Percentiles rank a stretch among this genome's conserved stretches.
Conservation (phyloP, 1,139 yeast species). For the Candida sp. region DNA sequence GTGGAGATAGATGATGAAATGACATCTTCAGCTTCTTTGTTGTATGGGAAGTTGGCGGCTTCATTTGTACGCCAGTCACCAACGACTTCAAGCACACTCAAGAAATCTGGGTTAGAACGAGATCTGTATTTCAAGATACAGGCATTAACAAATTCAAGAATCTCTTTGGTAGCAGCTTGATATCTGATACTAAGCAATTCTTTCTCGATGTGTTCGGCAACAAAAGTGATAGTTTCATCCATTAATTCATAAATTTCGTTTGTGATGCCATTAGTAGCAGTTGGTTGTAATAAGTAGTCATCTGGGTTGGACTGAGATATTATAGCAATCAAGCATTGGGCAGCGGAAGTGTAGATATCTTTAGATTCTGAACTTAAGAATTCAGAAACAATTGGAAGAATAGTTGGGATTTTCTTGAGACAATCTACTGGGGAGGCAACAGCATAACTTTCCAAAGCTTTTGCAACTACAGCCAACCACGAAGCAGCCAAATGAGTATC, state of each 20-base stretch:
- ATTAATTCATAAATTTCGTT: conserved; percentile 49
- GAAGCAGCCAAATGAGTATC: conserved; percentile 88
- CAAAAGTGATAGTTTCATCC: conserved; percentile 46
- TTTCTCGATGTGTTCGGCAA: conserved; percentile 50
- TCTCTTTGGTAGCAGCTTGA: conserved; percentile 73
- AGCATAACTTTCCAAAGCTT: conserved; percentile 73
- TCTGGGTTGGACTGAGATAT: conserved; percentile 65
- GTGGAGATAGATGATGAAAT: conserved; percentile 75
- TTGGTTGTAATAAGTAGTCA: conserved; percentile 50
- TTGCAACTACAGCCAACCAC: conserved; percentile 94
- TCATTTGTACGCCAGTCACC: conserved; percentile 88
- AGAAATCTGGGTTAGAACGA: conserved; percentile 71
- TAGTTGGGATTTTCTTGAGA: conserved; percentile 50
- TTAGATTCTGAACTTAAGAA: conserved; percentile 66
- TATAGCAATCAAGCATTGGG: conserved; percentile 84
- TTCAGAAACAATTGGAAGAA: conserved; percentile 54
- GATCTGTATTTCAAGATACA: conserved; percentile 61
- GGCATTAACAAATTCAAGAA: conserved; percentile 67
- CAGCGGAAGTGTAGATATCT: conserved; percentile 71
- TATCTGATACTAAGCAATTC: conserved; percentile 71
- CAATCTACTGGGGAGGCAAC: conserved; percentile 56
- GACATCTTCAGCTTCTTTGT: conserved; percentile 76
- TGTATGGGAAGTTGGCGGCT: conserved; percentile 64
- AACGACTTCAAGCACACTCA: conserved; percentile 62
- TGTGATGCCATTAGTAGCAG: conserved; percentile 33